These are phyloP conservation scores for Mucor racemosus DNA, from an alignment of 371 early-diverging fungal genomes.

Conservation along the genomic window DNA sequence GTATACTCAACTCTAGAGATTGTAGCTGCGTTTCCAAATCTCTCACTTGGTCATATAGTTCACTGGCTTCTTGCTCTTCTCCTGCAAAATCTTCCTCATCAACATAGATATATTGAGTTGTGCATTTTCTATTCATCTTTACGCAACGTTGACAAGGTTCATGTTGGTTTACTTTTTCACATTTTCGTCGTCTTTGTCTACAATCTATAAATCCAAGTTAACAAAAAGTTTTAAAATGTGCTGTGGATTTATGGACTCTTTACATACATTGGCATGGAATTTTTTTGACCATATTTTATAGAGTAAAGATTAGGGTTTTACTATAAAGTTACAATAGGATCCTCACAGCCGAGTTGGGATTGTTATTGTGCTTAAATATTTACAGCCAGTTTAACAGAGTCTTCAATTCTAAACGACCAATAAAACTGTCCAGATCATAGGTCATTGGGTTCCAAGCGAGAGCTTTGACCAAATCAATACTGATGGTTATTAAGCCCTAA, in stretches of 20 bases:
- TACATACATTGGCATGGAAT: conserved; percentile 26
- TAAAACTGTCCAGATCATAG: no score
- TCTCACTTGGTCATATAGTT: conserved; percentile 15
- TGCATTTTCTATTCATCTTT: conserved; percentile 18
- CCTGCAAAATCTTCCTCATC: not conserved
- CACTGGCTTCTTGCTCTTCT: conserved; percentile 10
- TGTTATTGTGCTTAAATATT: no score
- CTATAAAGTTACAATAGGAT: no score
- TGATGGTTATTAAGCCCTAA: no score
- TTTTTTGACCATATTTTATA: conserved; percentile 15
- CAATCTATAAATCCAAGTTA: conserved; percentile 14
- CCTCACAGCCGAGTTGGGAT: no score
- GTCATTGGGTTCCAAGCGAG: no score
- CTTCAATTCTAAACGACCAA: no score
- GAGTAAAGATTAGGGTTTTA: no score
- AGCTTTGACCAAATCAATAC: no score
- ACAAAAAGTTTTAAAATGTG: no score
- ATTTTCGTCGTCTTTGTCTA: conserved; percentile 28
- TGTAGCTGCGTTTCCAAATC: conserved; percentile 12
- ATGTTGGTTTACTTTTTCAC: conserved; percentile 13
- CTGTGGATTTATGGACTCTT: not conserved
- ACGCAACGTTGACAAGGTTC: conserved; percentile 27
- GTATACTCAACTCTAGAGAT: conserved; percentile 11
- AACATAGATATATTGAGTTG: conserved; percentile 7
- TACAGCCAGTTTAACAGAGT: no score